Percentiles rank a stretch among this genome's conserved stretches.
phyloP scores from a whole-genome alignment of 1,284 basidiomycete species.

The Prillingera fragicola region DNA sequence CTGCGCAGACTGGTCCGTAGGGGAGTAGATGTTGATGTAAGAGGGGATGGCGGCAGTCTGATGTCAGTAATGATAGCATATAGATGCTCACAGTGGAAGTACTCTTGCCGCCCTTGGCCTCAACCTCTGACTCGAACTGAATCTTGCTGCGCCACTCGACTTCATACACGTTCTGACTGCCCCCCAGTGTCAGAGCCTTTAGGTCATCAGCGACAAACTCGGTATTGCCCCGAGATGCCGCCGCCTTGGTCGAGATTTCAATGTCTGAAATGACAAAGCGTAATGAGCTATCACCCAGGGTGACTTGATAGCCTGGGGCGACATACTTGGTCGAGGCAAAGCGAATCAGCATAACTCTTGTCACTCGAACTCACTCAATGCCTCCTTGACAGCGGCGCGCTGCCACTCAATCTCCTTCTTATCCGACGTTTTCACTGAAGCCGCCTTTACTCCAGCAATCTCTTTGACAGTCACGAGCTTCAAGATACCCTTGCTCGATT shows the following conservation, averaged over 20 bases:
- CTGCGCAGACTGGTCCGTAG: conserved; percentile 22
- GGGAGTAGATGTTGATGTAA: conserved; percentile 47
- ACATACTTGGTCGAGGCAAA: conserved; percentile 64
- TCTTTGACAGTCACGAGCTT: conserved; percentile 24
- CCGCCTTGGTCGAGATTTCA: conserved; percentile 51
- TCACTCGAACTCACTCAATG: conserved; percentile 40
- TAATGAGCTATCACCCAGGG: conserved; percentile 60
- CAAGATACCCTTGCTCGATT: conserved; percentile 17
- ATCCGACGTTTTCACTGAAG: conserved; percentile 13
- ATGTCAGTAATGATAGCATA: not conserved
- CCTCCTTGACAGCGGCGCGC: conserved; percentile 48
- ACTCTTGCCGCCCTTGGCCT: not conserved
- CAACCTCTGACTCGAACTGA: conserved; percentile 11
- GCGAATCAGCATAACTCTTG: not conserved
- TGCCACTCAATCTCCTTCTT: conserved; percentile 45
- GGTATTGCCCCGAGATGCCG: conserved; percentile 13
- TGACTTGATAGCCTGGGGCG: conserved; percentile 57
- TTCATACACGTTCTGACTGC: conserved; percentile 47
- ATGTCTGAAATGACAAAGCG: conserved; percentile 55
- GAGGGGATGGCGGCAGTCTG: conserved; percentile 27
- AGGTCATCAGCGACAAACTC: conserved; percentile 9
- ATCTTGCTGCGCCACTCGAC: conserved; percentile 45
- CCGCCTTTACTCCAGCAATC: not conserved
- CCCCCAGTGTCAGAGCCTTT: conserved; percentile 49
- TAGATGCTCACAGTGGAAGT: not conserved